A percentile compares a stretch with the other conserved stretches of the same genome.
Evolutionary conservation across 768 basidiomycete genomes (phyloP).

Genomic region (Mycena belliarum): DNA sequence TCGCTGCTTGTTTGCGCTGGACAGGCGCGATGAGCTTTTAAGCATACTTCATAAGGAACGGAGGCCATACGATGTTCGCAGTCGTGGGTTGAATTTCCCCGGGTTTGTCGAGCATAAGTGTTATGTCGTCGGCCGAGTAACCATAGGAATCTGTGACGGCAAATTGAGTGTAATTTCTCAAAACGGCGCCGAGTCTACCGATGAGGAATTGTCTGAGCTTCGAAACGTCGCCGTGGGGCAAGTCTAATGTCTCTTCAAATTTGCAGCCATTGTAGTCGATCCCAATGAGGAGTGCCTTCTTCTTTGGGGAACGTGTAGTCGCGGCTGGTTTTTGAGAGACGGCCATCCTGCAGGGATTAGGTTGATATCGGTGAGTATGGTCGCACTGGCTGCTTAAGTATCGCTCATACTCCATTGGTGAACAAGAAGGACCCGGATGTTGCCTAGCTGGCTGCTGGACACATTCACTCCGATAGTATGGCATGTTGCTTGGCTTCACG

Average conservation of each 20-base stretch:
- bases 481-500: neutral
- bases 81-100: constrained; percentile 6
- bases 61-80: neutral
- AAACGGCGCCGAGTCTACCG: neutral
- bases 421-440: too few relatives aligned
- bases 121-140: neutral
- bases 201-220: constrained; percentile 5
- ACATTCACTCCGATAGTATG: neutral
- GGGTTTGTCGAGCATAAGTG: constrained; percentile 4
- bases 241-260: neutral
- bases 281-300: constrained; percentile 11
- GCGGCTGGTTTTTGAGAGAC: neutral
- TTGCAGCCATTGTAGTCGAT: neutral
- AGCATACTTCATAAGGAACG: neutral
- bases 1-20: constrained; percentile 3
- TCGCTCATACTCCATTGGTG: neutral
- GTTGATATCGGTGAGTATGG: neutral
- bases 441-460: too few relatives aligned
- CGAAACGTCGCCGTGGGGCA: constrained; percentile 7
- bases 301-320: neutral
- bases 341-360: neutral
- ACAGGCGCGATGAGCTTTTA: neutral
- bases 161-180: neutral
- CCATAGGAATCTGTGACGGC: neutral
- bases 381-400: neutral